phyloP scores from a whole-genome alignment of 2,329 filamentous ascomycete genomes.

The Cadophora gregata region DNA sequence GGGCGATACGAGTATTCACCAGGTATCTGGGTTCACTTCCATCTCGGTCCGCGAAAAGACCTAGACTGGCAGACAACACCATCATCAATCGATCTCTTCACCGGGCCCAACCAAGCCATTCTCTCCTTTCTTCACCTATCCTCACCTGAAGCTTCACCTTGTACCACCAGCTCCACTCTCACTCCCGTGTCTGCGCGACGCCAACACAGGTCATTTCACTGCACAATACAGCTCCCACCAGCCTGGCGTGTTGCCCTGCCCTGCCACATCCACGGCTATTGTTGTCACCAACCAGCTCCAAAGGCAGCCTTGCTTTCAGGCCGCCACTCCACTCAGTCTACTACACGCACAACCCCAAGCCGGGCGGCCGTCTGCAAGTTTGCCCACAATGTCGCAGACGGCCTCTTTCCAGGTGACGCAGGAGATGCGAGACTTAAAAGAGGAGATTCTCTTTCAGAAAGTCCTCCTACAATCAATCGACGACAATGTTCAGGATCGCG shows the following conservation, averaged over 20 bases:
- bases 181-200: conserved; percentile 3
- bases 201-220: background rate
- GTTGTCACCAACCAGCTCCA: background rate
- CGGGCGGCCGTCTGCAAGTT: conserved; percentile 25
- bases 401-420: conserved; percentile 10
- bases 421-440: conserved; percentile 36
- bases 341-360: background rate
- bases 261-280: background rate
- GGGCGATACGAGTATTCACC: too few species aligned
- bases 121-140: background rate
- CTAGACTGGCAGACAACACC: background rate
- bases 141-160: background rate
- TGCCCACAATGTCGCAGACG: conserved; percentile 31
- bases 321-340: conserved; percentile 6
- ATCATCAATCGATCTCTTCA: background rate
- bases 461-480: conserved; percentile 53
- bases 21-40: background rate
- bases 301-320: conserved; percentile 5
- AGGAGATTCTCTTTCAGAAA: conserved; percentile 52
- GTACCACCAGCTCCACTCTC: conserved; percentile 1
- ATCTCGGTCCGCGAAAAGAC: background rate
- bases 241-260: background rate
- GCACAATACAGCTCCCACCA: background rate
- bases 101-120: background rate
- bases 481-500: conserved; percentile 38